These are phyloP conservation scores for Colletotrichum orbiculare DNA, from an alignment of 2,329 filamentous ascomycete species.

Conservation along the genomic window DNA sequence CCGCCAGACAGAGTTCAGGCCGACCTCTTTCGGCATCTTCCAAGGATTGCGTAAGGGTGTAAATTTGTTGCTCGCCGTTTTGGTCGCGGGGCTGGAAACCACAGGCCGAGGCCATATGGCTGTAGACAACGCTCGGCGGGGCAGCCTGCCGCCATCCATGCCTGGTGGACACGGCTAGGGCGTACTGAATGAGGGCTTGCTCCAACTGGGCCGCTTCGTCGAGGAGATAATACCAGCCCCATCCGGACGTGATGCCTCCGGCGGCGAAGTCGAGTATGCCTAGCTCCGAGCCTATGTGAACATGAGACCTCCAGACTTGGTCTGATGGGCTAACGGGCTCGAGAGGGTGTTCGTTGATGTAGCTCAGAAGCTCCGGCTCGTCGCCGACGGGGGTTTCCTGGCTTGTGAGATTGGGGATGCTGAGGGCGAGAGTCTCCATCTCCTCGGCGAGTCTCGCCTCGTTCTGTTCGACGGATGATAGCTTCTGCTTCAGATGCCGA, in stretches of 20 bases:
- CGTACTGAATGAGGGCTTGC: constrained; percentile 90
- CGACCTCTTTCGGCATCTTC: constrained; percentile 70
- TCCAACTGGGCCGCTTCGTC: constrained; percentile 94
- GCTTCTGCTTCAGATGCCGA: constrained; percentile 69
- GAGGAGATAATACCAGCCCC: constrained; percentile 98
- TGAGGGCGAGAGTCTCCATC: constrained; percentile 79
- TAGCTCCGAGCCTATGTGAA: constrained; percentile 87
- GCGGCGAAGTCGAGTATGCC: constrained; percentile 89
- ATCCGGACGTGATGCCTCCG: constrained; percentile 85
- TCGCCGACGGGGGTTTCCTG: constrained; percentile 77
- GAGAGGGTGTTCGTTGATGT: constrained; percentile 79
- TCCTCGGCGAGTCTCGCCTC: constrained; percentile 71
- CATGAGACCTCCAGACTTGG: constrained; percentile 77
- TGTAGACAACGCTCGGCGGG: constrained; percentile 91
- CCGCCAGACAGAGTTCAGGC: constrained; percentile 81
- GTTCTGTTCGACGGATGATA: constrained; percentile 69
- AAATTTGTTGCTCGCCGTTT: constrained; percentile 92
- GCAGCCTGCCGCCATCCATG: constrained; percentile 84
- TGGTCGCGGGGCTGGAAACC: constrained; percentile 95
- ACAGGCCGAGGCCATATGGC: constrained; percentile 88
- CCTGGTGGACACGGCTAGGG: constrained; percentile 76
- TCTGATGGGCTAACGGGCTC: constrained; percentile 47
- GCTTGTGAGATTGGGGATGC: constrained; percentile 89
- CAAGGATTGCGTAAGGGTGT: constrained; percentile 76
- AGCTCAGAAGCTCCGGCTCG: constrained; percentile 73